Base-by-base conservation (phyloP, 805 yeast genomes). In the Pichia nanzhaoensis region DNA sequence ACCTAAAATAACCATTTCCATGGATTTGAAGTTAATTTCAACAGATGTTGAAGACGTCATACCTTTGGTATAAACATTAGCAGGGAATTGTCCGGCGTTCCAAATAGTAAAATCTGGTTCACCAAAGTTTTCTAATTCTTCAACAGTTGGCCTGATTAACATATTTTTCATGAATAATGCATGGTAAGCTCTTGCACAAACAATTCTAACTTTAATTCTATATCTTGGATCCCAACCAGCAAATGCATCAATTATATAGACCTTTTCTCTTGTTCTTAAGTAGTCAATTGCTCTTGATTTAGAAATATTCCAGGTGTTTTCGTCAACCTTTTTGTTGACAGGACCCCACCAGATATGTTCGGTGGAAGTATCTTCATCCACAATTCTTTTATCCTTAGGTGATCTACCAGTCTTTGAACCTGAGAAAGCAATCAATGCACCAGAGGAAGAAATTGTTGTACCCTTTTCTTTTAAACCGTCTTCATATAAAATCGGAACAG, bases 151-250 rank as follows among this genome's bases (percentile, higher is more conserved):
- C 68, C 89, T 82, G 67, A 91, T 93, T 71, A 91, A 74, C 99
- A 91, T 91, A 67, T 91, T 91, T 62, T 95, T 84, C 99, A 91
- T 91, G 74, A 91, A 91, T 57, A 91, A 71, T 18, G 98, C 98
- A 64, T 91, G 99, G 76, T 91, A 91, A 46, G 99, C 98, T 68
- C 99, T 82, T 50, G 98, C 97, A 73, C 97, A 90, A 45, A 90
- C 91, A 53, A 90, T 82, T 70, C 98, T 80, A 48, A 90, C 95
- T 74, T 91, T 91, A 66, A 90, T 79, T 72, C 98, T 80, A 80
- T 91, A 91, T 62, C 87, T 82, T 62, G 97, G 96, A 67, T 91
- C 99, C 99, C 99, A 91, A 55, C 99, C 99, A 39, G 98, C 99
- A 65, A 68, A 91, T 12, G 98, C 98, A 64, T 91, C 99, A 54